These are phyloP conservation scores for Raphanus hybrid DNA, from an alignment of 441 rosid species.

Conservation along the genomic window DNA sequence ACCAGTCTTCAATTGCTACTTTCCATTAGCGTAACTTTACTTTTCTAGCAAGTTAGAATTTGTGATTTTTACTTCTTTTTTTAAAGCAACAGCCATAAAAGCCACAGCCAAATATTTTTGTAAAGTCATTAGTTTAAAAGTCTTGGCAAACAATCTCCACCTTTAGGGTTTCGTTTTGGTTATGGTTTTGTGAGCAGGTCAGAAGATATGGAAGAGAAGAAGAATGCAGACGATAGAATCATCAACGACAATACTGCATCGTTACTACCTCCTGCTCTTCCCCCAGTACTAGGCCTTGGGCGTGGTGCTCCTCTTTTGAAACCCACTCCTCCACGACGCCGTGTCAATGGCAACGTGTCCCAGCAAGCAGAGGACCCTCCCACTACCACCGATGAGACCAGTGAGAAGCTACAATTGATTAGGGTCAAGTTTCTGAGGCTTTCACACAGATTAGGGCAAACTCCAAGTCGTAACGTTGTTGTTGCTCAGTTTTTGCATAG, in stretches of 20 bases:
- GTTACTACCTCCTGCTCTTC: conserved; percentile 52
- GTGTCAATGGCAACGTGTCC: conserved; percentile 75
- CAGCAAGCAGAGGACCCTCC: conserved; percentile 42
- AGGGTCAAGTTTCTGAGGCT: conserved; percentile 95
- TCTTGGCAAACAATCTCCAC: no score
- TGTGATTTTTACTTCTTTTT: no score
- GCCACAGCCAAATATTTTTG: no score
- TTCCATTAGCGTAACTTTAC: no score
- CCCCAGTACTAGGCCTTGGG: conserved; percentile 89
- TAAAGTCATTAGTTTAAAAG: no score
- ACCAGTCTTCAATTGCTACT: no score
- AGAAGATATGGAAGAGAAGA: conserved; percentile 11
- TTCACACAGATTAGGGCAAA: conserved; percentile 95
- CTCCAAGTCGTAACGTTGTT: conserved; percentile 90
- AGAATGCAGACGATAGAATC: background rate
- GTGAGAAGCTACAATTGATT: conserved; percentile 42
- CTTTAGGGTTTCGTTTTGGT: background rate
- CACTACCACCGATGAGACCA: conserved; percentile 63
- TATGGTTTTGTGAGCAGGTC: background rate
- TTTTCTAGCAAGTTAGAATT: no score
- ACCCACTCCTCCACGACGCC: conserved; percentile 78
- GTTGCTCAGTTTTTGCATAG: conserved; percentile 97
- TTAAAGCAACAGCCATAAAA: no score
- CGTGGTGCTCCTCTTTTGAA: conserved; percentile 80
- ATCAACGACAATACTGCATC: background rate